Evolutionary conservation across 257 asterid genomes (phyloP), one percentile per base, ranked within the genome.

Genomic region (Lantana camara): DNA sequence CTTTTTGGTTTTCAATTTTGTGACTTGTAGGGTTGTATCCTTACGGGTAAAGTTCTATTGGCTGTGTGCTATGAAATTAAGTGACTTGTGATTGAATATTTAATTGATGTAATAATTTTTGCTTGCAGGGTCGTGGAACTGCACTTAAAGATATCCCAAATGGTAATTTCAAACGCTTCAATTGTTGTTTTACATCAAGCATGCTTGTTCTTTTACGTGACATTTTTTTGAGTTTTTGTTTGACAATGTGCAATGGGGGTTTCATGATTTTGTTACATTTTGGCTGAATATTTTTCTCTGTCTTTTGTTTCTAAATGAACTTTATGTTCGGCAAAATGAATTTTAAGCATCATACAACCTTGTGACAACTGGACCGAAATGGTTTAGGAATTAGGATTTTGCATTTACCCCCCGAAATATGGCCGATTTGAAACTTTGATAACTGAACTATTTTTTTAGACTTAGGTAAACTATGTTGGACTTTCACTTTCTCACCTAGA

Each of bases 61-160:
- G n/a, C 27, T 47, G 23, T 14, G 2, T 47, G 22, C 12, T 50
- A 52, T 30, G 13, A 20, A 52, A 24, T 24, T 57, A 42, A 27
- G 22, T 60, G 44, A n/a, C 47, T 29, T 67, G 35, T 32, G 37
- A 23, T 42, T 67, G 65, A 50, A 42, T 66, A 62, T 50, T 64
- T 37, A 50, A 27, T 5, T 27, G 60, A 21, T 48, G 4, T 1
- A 4, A 7, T 23, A 1, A 44, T 62, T 17, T 74, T 57, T 79
- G 44, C 55, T 55, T 81, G 71, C 88, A 94, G 98, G 99, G 99
- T 46, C 91, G 82, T 79, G 99, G 99, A 79, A 86, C 91, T 77
- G 88, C 96, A 11, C 77, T 94, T 54, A 94, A 94, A 81, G 96
- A 90, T 74, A 90, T 94, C 37, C 99, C 96, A 38, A 90, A 94